Evolutionary conservation across 1,284 basidiomycete genomes (phyloP).

Genomic region (Tilletia walkeri): DNA sequence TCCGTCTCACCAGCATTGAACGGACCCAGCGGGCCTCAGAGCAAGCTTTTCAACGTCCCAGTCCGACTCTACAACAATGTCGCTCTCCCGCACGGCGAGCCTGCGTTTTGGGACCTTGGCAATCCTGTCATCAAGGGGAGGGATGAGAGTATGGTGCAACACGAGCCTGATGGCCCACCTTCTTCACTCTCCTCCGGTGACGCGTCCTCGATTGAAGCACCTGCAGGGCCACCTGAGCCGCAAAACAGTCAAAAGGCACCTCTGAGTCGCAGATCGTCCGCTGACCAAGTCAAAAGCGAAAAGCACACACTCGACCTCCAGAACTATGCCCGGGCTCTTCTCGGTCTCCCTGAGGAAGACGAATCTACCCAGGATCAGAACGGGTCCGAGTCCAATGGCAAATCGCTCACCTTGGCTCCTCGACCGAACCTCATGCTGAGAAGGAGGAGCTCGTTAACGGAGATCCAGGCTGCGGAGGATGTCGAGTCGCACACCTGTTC

Average conservation of each 20-base stretch:
- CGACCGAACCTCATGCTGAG: neutral
- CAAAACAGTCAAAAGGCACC: neutral
- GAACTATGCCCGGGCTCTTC: slow-evolving; percentile 8
- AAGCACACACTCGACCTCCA: slow-evolving; percentile 6
- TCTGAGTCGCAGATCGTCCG: neutral
- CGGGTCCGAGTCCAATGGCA: neutral
- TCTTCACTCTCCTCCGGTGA: neutral
- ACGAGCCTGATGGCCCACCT: slow-evolving; percentile 3
- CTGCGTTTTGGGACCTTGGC: slow-evolving; percentile 57
- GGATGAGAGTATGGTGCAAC: slow-evolving; percentile 39
- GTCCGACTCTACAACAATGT: slow-evolving; percentile 83
- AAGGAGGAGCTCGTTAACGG: neutral
- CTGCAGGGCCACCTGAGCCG: neutral
- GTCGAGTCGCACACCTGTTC: slow-evolving; percentile 10
- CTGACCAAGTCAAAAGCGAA: neutral
- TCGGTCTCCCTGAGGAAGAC: slow-evolving; percentile 7
- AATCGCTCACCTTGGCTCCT: neutral
- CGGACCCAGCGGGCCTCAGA: slow-evolving; percentile 56
- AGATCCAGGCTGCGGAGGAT: neutral
- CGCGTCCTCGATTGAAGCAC: neutral
- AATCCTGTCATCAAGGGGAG: slow-evolving; percentile 57
- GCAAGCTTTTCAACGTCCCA: slow-evolving; percentile 80
- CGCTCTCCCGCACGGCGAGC: slow-evolving; percentile 48
- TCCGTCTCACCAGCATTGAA: slow-evolving; percentile 23
- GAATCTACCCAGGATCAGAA: neutral